These are phyloP conservation scores for Rhizoctonia solani DNA, from an alignment of 1,284 basidiomycete species.

Conservation along the genomic window DNA sequence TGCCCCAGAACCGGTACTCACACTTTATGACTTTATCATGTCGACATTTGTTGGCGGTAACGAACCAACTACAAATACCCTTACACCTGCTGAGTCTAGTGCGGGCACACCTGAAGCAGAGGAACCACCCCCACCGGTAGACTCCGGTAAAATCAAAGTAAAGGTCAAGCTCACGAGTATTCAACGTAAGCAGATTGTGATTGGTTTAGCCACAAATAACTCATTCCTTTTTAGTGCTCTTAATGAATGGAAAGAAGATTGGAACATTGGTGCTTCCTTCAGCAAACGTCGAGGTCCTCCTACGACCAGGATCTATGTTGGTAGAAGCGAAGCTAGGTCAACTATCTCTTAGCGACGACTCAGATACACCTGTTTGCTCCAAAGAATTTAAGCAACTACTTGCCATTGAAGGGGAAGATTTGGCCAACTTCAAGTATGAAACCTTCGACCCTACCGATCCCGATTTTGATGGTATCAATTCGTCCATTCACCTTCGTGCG, in stretches of 20 bases:
- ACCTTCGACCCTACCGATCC: slow-evolving; percentile 77
- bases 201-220: background rate
- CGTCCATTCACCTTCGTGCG: slow-evolving; percentile 81
- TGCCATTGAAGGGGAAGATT: slow-evolving; percentile 93
- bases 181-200: slow-evolving; percentile 59
- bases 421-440: slow-evolving; percentile 95
- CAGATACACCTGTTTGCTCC: slow-evolving; percentile 56
- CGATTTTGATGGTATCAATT: slow-evolving; percentile 81
- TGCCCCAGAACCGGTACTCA: slow-evolving; percentile 89
- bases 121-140: slow-evolving; percentile 28
- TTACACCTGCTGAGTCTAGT: slow-evolving; percentile 16
- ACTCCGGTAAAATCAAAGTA: slow-evolving; percentile 74
- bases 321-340: slow-evolving; percentile 87
- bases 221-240: slow-evolving; percentile 59
- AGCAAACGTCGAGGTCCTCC: slow-evolving; percentile 82
- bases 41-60: slow-evolving; percentile 81
- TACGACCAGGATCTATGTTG: slow-evolving; percentile 76
- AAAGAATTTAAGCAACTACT: slow-evolving; percentile 85
- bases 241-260: slow-evolving; percentile 79
- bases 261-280: slow-evolving; percentile 92
- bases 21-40: slow-evolving; percentile 98
- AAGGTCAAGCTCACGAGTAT: slow-evolving; percentile 87
- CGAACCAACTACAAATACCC: slow-evolving; percentile 39
- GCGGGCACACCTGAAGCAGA: slow-evolving; percentile 11
- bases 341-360: slow-evolving; percentile 83